phyloP scores from a whole-genome alignment of 2,329 filamentous ascomycete genomes.

The Cladobotryum mycophilum region DNA sequence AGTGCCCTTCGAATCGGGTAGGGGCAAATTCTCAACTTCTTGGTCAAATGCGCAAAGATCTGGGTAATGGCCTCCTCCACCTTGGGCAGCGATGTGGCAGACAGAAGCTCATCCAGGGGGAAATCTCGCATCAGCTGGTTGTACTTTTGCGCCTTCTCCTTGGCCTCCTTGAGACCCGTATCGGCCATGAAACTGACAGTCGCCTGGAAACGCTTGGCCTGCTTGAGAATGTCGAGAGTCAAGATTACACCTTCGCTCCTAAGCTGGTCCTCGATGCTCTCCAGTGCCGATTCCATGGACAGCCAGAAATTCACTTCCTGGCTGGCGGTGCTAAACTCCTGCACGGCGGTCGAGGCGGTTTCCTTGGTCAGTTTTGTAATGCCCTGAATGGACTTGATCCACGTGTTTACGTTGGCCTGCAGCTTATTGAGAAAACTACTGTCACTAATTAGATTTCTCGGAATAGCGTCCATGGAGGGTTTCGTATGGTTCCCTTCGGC shows the following conservation, averaged over 20 bases:
- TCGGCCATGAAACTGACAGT: conserved; percentile 96
- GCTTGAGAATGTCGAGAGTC: conserved; percentile 90
- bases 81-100: conserved; percentile 82
- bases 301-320: conserved; percentile 99
- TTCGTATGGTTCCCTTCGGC: conserved; percentile 61
- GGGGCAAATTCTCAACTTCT: conserved; percentile 92
- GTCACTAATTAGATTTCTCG: conserved; percentile 70
- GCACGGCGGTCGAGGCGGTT: conserved; percentile 53
- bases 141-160: conserved; percentile 95
- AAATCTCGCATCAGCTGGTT: conserved; percentile 99
- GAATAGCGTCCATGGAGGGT: conserved; percentile 73
- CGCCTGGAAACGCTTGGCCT: conserved; percentile 96
- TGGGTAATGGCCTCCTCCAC: conserved; percentile 81
- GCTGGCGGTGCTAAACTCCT: conserved; percentile 63
- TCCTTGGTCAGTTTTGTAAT: conserved; percentile 94
- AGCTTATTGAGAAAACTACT: conserved; percentile 90
- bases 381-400: conserved; percentile 97
- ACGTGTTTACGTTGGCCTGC: conserved; percentile 88
- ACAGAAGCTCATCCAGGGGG: conserved; percentile 87
- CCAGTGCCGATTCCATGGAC: conserved; percentile 89
- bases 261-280: conserved; percentile 85
- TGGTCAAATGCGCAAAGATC: conserved; percentile 93
- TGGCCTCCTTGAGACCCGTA: conserved; percentile 91
- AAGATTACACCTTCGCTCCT: conserved; percentile 81
- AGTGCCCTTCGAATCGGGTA: conserved; percentile 90